Conservation (phyloP, 83 land plant species). For the Larix sibirica region DNA sequence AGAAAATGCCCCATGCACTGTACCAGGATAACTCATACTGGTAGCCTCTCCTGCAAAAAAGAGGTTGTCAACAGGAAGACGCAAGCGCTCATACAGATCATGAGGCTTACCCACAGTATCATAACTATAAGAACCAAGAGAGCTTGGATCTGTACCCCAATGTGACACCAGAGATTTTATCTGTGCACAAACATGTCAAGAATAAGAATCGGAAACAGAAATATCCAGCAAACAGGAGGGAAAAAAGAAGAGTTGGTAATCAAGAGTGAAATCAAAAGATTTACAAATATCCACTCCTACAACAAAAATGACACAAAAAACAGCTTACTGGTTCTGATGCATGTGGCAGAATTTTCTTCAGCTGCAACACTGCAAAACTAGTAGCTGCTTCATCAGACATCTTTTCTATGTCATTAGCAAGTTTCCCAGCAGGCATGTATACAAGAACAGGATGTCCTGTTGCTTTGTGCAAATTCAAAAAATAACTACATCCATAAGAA, state of each 20-base stretch:
- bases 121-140: slow-evolving; percentile 83
- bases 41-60: slow-evolving; percentile 95
- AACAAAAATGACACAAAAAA: not conserved
- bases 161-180: slow-evolving; percentile 75
- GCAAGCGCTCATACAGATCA: slow-evolving; percentile 69
- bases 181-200: slow-evolving; percentile 36
- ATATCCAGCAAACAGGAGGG: not conserved
- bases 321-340: slow-evolving; percentile 76
- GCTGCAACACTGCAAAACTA: slow-evolving; percentile 71
- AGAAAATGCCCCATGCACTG: slow-evolving; percentile 92
- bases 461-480: slow-evolving; percentile 93
- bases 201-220: not conserved
- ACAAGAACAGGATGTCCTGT: slow-evolving; percentile 92
- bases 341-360: slow-evolving; percentile 81
- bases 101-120: slow-evolving; percentile 78
- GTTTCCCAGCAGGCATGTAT: slow-evolving; percentile 90
- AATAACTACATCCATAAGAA: slow-evolving; percentile 86
- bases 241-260: not conserved
- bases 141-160: slow-evolving; percentile 83
- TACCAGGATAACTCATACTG: slow-evolving; percentile 78
- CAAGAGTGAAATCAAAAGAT: not conserved
- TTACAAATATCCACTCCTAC: not conserved
- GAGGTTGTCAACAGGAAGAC: slow-evolving; percentile 77
- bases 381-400: slow-evolving; percentile 77
- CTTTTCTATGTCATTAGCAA: slow-evolving; percentile 82